Evolutionary conservation across 768 basidiomycete genomes (phyloP), one percentile per base, ranked within the genome.

Genomic region (Candolleomyces eurysporus): DNA sequence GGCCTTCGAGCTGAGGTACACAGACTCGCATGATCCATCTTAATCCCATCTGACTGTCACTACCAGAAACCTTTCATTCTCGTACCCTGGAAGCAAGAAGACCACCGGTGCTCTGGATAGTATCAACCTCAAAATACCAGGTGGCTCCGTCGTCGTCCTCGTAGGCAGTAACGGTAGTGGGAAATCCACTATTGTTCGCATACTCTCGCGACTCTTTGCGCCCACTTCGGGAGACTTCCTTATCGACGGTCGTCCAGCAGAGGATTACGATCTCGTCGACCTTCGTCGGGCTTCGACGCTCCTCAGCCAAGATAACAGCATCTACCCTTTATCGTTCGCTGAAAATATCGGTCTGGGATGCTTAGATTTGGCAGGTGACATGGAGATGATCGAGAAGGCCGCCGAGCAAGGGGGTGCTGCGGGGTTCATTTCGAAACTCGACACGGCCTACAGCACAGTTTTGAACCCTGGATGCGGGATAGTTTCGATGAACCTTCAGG

Each of bases 151-250:
- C 11, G 79, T 83, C 16, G 80, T 86, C 39, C 72, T 87, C 17
- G 85, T 87, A 7, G 84, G 85, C 30, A 71, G 72, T 2, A 87
- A 86, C 62, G 84, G 85, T 5, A 79, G 79, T 57, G 84, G 84
- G 1, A 85, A 85, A 63, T 80, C 81, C 2, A 83, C 83, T 0
- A 62, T 85, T n/a, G 70, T 86, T 17, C 82, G 82, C 50, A 71
- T 86, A 13, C 68, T 87, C 4, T 73, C 82, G 0, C 72, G 83
- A 0, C 66, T 85, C 4, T 84, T 82, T 65, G 79, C 83, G 53
- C 76, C 79, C 0, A 73, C 75, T 0, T 69, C 72, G 0, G 85
- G 84, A 0, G 65, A 75, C 9, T 48, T 86, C 5, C 65, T 79
- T 17, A 71, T 86, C 32, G 80, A 86, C 57, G 78, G 75, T 7